A percentile compares a stretch with the other conserved stretches of the same genome.
Conservation (phyloP, 140 eudicot genomes). For the Bidens hawaiensis region DNA sequence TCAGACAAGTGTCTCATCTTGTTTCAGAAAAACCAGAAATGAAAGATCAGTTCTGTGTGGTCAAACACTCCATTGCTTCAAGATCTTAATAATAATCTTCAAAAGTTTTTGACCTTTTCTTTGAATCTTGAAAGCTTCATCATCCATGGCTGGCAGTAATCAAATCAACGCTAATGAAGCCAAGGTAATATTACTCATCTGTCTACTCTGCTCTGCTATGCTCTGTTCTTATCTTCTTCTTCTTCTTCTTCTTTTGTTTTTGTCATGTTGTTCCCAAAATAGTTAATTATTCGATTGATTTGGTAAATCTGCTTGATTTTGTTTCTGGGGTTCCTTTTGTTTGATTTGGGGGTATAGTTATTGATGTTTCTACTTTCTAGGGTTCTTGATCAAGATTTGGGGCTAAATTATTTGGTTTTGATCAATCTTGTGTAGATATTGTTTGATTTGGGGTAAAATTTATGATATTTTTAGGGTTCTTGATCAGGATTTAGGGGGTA, state of each 20-base stretch:
- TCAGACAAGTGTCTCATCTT: not conserved
- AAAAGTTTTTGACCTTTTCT: not conserved
- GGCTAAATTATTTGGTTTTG: no score
- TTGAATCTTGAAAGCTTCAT: not conserved
- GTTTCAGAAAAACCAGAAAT: not conserved
- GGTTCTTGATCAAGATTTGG: no score
- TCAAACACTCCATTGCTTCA: not conserved
- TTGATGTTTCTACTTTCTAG: no score
- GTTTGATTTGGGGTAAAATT: no score
- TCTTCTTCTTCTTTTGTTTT: no score
- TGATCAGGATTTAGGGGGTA: no score
- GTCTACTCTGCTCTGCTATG: slow-evolving; percentile 6
- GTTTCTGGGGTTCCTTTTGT: not conserved
- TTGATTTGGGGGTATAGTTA: not conserved
- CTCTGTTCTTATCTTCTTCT: no score
- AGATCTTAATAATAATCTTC: slow-evolving; percentile 13
- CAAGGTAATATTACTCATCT: slow-evolving; percentile 42
- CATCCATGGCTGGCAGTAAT: slow-evolving; percentile 49
- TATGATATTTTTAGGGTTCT: no score
- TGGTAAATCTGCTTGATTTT: not conserved
- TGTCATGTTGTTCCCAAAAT: slow-evolving; percentile 13
- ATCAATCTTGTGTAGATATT: no score
- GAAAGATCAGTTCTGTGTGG: not conserved
- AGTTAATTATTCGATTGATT: not conserved
- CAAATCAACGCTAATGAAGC: slow-evolving; percentile 70